phyloP scores from a whole-genome alignment of 371 early-diverging fungal species.

The Mortierella sp. region DNA sequence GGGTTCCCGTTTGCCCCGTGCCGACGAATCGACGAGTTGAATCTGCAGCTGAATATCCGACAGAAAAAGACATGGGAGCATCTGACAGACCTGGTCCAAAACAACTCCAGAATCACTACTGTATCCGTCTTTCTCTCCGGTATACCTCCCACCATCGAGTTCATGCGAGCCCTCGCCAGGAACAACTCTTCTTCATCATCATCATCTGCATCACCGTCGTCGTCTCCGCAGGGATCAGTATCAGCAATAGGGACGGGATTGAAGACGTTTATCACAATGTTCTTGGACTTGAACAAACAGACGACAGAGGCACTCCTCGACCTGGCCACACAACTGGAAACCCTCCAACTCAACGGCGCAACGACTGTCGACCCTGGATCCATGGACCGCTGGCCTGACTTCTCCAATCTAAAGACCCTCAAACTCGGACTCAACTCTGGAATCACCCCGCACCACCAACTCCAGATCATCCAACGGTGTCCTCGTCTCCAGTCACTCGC shows the following conservation, averaged over 20 bases:
- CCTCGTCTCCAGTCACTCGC: neutral
- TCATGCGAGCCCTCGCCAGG: neutral
- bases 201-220: neutral
- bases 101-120: neutral
- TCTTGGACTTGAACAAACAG: conserved; percentile 1
- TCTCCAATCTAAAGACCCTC: neutral
- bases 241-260: neutral
- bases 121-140: neutral
- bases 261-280: neutral
- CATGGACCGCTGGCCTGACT: conserved; percentile 8
- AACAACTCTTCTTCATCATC: no score
- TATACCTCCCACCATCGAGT: neutral
- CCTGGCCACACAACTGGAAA: neutral
- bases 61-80: neutral
- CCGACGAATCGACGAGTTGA: neutral
- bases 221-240: neutral
- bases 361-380: conserved; percentile 3
- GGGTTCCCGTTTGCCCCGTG: conserved; percentile 1
- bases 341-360: conserved; percentile 3
- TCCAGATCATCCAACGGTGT: conserved; percentile 15
- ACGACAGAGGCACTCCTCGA: conserved; percentile 7
- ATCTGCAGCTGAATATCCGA: neutral
- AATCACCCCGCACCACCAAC: neutral
- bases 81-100: neutral
- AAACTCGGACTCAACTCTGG: conserved; percentile 4